Base-by-base conservation (phyloP, 768 basidiomycete genomes). In the Tulasnella sp. region DNA sequence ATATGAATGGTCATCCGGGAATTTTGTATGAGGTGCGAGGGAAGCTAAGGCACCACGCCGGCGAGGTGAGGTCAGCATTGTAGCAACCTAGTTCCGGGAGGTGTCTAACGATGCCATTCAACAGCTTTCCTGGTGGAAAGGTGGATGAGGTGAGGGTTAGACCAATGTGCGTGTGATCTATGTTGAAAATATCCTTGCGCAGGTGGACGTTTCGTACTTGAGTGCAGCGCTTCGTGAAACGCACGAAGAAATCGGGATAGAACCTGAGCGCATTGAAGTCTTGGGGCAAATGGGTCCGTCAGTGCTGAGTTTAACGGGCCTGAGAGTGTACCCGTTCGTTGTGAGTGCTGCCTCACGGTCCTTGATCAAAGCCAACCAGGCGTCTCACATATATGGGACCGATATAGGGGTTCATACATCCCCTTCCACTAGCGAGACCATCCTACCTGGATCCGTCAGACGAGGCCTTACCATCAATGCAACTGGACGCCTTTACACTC, bases 241-340 rank as follows among this genome's bases (percentile, higher is more conserved):
- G 0, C 72, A 77, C 21, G 88, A 90, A 68, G 88, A 90, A 68
- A 69, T 88, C 48, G 85, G 84, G 4, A 75, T 89, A 47, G 67
- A 69, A 30, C 76, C 82, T n/a, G 67, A 71, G 34, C 77, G 79
- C 63, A 73, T 90, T 21, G 82, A 88, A 49, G 71, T 87, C 49
- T 70, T 88, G 0, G 88, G 88, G 4, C 70, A 76, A 58, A 72
- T 88, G 17, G 80, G 81, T 9, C 82, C 85, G 3, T 74, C 84
- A 1, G 79, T 85, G 67, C 65, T 74, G 29, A 84, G 80, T 61
- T 72, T 82, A 29, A 69, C 73, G 17, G 81, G 83, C 21, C 72
- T 85, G 71, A 70, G 76, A 15, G 88, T 89, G 8, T 86, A 83
- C 82, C 86, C 87, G 26, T 85, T 80, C 65, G 81, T 88, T 49